phyloP scores from a whole-genome alignment of 306 rosid genomes.

The Lagenaria siceraria region DNA sequence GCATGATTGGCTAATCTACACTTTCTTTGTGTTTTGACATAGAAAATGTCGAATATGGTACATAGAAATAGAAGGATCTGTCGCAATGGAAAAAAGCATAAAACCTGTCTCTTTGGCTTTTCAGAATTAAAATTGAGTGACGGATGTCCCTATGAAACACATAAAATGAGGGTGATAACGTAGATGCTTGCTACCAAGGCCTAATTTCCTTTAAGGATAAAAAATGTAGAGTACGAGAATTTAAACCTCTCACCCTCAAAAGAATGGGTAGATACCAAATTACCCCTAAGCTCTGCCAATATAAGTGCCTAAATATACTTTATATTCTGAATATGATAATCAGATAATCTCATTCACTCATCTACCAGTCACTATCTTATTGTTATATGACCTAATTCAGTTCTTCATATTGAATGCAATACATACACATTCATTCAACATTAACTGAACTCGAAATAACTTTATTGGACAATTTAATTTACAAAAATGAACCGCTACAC shows the following conservation, averaged over 20 bases:
- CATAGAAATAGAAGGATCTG: not conserved
- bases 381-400: not conserved
- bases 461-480: not conserved
- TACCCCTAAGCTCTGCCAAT: too few relatives aligned
- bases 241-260: too few relatives aligned
- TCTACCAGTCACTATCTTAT: not conserved
- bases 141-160: not conserved
- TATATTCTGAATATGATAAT: too few relatives aligned
- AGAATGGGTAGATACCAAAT: too few relatives aligned
- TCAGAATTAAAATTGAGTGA: not conserved
- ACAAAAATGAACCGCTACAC: not conserved
- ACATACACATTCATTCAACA: not conserved
- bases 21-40: not conserved
- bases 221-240: too few relatives aligned
- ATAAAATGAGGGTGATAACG: not conserved
- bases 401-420: not conserved
- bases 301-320: too few relatives aligned
- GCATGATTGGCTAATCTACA: too few relatives aligned
- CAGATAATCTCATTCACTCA: not conserved
- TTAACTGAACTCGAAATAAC: not conserved
- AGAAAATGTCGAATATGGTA: not conserved
- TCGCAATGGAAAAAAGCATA: not conserved
- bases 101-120: not conserved
- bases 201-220: not conserved
- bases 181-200: not conserved